phyloP scores from a whole-genome alignment of 2,329 filamentous ascomycete species.

The Fusarium newnesense region DNA sequence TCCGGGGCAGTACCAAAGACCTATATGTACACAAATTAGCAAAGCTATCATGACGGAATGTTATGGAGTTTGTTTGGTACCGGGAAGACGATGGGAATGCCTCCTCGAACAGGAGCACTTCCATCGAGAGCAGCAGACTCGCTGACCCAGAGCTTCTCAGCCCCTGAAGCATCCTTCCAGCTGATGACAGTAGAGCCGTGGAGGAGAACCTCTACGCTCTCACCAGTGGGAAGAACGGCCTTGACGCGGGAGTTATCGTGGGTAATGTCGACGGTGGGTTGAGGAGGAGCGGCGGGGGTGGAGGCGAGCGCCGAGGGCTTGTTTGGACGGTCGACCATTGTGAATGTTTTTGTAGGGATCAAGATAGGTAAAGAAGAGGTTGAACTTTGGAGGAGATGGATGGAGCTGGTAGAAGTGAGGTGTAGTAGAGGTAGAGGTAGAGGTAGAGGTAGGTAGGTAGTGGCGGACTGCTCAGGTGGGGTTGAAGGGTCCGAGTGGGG shows the following conservation, averaged over 20 bases:
- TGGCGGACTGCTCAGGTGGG: slow-evolving; percentile 31
- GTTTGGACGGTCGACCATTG: slow-evolving; percentile 85
- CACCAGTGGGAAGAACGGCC: slow-evolving; percentile 86
- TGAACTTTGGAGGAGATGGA: slow-evolving; percentile 12
- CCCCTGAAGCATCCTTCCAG: slow-evolving; percentile 85
- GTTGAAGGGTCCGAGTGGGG: slow-evolving; percentile 36
- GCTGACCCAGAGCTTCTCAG: slow-evolving; percentile 89
- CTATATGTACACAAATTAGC: slow-evolving; percentile 53
- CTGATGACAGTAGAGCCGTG: slow-evolving; percentile 91
- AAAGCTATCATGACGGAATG: background rate
- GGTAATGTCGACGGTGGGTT: slow-evolving; percentile 78
- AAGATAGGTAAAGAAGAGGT: background rate
- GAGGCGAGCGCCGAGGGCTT: slow-evolving; percentile 82
- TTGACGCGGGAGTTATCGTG: slow-evolving; percentile 77
- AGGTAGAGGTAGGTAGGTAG: slow-evolving; percentile 9
- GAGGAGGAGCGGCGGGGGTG: slow-evolving; percentile 78
- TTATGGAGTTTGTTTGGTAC: slow-evolving; percentile 67
- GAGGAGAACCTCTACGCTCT: slow-evolving; percentile 87
- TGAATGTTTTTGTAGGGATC: slow-evolving; percentile 1
- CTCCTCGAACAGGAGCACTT: slow-evolving; percentile 87
- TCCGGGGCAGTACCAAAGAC: slow-evolving; percentile 86
- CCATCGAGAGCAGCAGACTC: slow-evolving; percentile 85
- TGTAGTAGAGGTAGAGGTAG: background rate
- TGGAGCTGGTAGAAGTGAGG: slow-evolving; percentile 14
- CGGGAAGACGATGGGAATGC: slow-evolving; percentile 92